Evolutionary conservation across 2,329 filamentous ascomycete species (phyloP), one percentile per base, ranked within the genome.

Genomic region (Fusarium mangiferae): DNA sequence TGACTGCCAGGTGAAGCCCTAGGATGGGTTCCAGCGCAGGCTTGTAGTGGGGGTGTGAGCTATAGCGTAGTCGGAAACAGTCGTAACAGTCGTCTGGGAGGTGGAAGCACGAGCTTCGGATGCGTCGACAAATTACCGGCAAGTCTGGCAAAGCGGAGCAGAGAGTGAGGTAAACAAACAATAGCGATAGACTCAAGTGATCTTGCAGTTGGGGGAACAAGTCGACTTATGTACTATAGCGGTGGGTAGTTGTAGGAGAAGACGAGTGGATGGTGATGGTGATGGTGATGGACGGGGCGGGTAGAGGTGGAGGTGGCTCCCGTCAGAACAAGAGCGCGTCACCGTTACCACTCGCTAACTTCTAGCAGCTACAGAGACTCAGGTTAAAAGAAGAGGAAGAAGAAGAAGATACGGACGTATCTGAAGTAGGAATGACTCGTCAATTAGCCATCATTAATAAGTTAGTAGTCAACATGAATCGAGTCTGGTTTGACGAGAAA

Each of bases 271-370:
- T 62, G 59, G 68, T 65, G 74, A 36, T 68, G 63, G 65, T 62
- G 66, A 77, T 68, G 62, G 72, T 61, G 75, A 65, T 73, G 51
- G 65, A 65, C 60, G 59, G 66, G 65, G 55, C 70, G 74, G 75
- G 68, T 74, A 71, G 61, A 68, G 66, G 77, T 75, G 75, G 77
- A 78, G 77, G 77, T 68, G 66, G 65, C 57, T 73, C 70, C 71
- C 58, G 66, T 69, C 46, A 63, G 57, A 68, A 55, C 28, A 61
- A 66, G 57, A 64, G 66, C 56, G 58, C 58, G 63, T 77, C 77
- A 73, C 76, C 76, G 76, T 78, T 75, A 78, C 75, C 72, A 77
- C 68, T 75, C 55, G 48, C 58, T 67, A 60, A 69, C 54, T 41
- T 22, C 24, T 18, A 28, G 45, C 35, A 36, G 46, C 22, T 39